Conservation (phyloP, 495 filamentous ascomycete species). For the Podospora pseudopauciseta region DNA sequence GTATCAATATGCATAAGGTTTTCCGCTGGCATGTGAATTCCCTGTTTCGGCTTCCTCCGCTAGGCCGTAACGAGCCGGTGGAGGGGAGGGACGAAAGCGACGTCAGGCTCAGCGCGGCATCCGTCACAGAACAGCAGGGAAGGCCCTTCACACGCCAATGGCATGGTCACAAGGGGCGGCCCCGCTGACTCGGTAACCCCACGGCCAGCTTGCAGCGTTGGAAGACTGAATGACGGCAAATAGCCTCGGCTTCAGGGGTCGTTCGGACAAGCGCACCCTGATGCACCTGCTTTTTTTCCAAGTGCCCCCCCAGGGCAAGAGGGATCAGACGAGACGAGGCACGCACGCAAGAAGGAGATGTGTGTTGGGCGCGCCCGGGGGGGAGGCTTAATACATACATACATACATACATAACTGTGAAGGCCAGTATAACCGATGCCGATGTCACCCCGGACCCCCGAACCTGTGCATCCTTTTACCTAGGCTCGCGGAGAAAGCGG, state of each 20-base stretch:
- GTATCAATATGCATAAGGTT: background rate
- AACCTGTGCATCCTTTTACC: conserved; percentile 12
- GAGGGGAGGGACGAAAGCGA: conserved; percentile 1
- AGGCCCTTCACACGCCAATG: background rate
- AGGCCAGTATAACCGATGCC: background rate
- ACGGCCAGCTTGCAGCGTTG: conserved; percentile 5
- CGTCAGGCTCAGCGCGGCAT: conserved; percentile 7
- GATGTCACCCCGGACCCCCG: conserved; percentile 13
- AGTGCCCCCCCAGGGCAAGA: too few species aligned
- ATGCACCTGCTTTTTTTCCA: background rate
- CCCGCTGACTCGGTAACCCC: conserved; percentile 23
- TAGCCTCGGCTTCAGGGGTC: conserved; percentile 34
- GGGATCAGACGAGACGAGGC: background rate
- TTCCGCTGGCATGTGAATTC: conserved; percentile 26
- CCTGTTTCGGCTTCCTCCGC: conserved; percentile 20
- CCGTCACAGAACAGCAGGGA: background rate
- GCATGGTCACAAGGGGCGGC: conserved; percentile 1
- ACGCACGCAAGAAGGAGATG: background rate
- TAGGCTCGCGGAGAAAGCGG: conserved; percentile 24
- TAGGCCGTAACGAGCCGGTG: conserved; percentile 21
- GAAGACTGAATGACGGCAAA: conserved; percentile 28
- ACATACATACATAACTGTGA: background rate
- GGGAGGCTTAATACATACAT: background rate
- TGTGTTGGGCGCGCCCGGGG: too few species aligned
- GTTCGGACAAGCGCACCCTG: conserved; percentile 25